Conservation (phyloP, 75 land plant species). For the Ceratopteris richardii region DNA sequence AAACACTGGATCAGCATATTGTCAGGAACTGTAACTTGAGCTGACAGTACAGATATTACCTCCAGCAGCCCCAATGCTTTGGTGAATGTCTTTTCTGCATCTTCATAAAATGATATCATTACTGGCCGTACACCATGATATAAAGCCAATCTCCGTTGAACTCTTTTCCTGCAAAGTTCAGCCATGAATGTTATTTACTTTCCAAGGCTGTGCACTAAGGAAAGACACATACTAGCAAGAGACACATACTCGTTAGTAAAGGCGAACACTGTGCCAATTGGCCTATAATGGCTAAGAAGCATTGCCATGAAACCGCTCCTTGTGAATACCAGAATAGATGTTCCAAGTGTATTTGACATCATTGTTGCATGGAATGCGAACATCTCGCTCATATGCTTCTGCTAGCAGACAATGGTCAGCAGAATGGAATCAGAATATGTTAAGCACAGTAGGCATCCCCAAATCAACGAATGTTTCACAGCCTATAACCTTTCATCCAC, state of each 20-base stretch:
- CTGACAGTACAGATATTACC: slow-evolving; percentile 28
- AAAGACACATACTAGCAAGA: too few species aligned
- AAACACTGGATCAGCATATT: not conserved
- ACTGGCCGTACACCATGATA: slow-evolving; percentile 86
- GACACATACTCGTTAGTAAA: slow-evolving; percentile 83
- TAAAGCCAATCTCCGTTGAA: slow-evolving; percentile 77
- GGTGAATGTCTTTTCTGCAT: slow-evolving; percentile 91
- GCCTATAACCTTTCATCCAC: too few species aligned
- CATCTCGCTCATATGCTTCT: slow-evolving; percentile 88
- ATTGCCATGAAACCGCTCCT: slow-evolving; percentile 93
- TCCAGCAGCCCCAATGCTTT: slow-evolving; percentile 54
- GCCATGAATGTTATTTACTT: too few species aligned
- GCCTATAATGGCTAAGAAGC: slow-evolving; percentile 86
- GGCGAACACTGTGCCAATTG: slow-evolving; percentile 83
- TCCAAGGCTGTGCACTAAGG: too few species aligned
- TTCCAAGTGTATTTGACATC: slow-evolving; percentile 89
- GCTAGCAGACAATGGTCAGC: slow-evolving; percentile 14
- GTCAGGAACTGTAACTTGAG: not conserved
- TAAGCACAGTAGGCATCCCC: not conserved
- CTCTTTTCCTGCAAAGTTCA: slow-evolving; percentile 47
- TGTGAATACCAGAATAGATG: slow-evolving; percentile 91
- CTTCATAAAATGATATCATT: slow-evolving; percentile 68
- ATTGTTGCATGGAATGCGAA: slow-evolving; percentile 95
- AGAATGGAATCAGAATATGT: not conserved
- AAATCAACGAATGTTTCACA: too few species aligned